Conservation (phyloP, 306 rosid genomes). For the Cucurbita ficifolia region DNA sequence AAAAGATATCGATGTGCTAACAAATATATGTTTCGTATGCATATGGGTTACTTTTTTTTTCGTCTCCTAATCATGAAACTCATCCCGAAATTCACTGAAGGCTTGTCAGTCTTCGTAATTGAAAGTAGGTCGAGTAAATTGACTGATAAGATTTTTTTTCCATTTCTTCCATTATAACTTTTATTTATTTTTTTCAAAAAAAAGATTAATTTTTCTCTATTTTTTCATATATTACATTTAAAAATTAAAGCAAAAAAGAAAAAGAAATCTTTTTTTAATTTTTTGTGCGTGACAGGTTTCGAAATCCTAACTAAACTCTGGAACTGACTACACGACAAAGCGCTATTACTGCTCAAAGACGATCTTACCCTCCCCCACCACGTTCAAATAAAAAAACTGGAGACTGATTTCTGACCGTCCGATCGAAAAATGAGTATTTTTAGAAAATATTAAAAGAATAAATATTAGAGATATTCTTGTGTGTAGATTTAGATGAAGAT, state of each 20-base stretch:
- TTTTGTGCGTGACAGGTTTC: conserved; percentile 42
- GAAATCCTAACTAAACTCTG: conserved; percentile 35
- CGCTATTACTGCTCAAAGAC: neutral
- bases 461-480: neutral
- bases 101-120: neutral
- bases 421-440: neutral
- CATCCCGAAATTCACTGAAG: neutral
- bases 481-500: conserved; percentile 6
- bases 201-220: neutral
- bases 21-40: neutral
- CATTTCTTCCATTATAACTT: neutral
- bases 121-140: neutral
- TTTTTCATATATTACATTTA: too few relatives aligned
- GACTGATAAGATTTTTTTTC: neutral
- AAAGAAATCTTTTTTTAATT: too few relatives aligned
- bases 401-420: neutral
- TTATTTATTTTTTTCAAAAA: neutral
- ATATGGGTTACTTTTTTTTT: neutral
- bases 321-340: conserved; percentile 29
- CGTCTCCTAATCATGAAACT: neutral
- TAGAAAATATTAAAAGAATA: neutral
- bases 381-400: neutral
- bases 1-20: neutral
- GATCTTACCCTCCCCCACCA: neutral
- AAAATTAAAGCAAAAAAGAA: neutral